Conservation (phyloP, 1,284 basidiomycete genomes). For the Naganishia albida region DNA sequence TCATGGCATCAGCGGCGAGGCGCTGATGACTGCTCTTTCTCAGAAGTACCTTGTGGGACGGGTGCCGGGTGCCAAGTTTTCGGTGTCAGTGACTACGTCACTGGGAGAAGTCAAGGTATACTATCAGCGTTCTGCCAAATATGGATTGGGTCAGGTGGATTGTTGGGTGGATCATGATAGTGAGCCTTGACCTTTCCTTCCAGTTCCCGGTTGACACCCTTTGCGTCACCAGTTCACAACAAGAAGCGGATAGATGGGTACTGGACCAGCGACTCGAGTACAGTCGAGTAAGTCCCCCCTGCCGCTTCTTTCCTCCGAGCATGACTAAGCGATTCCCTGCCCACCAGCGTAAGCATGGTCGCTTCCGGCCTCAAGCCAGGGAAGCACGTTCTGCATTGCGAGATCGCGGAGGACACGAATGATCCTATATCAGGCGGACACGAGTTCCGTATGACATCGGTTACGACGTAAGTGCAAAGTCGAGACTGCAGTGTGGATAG, state of each 20-base stretch:
- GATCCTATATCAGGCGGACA: conserved; percentile 43
- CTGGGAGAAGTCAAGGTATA: conserved; percentile 44
- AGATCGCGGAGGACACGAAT: conserved; percentile 40
- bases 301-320: no score
- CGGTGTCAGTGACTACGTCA: conserved; percentile 41
- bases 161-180: conserved; percentile 48
- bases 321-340: background rate
- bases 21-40: background rate
- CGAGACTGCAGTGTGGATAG: no score
- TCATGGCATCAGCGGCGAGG: no score
- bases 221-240: conserved; percentile 1
- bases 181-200: conserved; percentile 15
- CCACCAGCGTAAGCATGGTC: conserved; percentile 35
- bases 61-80: conserved; percentile 42
- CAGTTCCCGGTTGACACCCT: background rate
- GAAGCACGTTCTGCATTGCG: conserved; percentile 44
- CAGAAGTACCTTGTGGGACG: conserved; percentile 46
- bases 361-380: conserved; percentile 40
- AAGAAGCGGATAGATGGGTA: conserved; percentile 41
- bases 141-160: conserved; percentile 42
- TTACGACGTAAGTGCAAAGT: conserved; percentile 22
- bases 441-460: conserved; percentile 41
- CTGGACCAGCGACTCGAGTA: conserved; percentile 22
- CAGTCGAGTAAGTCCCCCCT: conserved; percentile 35
- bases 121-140: conserved; percentile 44